A percentile compares a stretch with the other conserved stretches of the same genome.
phyloP scores from a whole-genome alignment of 2,329 filamentous ascomycete genomes.

The Aspergillus versicolor region DNA sequence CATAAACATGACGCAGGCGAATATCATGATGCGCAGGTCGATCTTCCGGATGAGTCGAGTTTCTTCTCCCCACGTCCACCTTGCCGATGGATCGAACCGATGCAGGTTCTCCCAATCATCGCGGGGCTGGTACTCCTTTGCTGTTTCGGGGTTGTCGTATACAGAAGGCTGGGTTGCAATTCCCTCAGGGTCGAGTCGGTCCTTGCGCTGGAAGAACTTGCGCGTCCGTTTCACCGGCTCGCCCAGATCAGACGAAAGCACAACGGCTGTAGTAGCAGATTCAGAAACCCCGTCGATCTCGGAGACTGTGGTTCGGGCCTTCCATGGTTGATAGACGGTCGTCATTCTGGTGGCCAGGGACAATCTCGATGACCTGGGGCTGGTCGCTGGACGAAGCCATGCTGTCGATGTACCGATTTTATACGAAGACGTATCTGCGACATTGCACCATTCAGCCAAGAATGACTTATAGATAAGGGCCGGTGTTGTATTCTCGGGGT shows the following conservation, averaged over 20 bases:
- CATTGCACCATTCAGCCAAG: conserved; percentile 9
- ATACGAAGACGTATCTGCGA: not conserved
- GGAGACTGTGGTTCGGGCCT: not conserved
- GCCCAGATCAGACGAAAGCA: conserved; percentile 15
- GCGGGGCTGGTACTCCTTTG: conserved; percentile 30
- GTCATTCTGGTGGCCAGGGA: not conserved
- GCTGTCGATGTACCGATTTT: not conserved
- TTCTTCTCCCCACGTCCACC: conserved; percentile 15
- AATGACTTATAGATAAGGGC: conserved; percentile 6
- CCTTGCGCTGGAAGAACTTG: conserved; percentile 28
- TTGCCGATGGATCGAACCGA: conserved; percentile 12
- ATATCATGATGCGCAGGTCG: conserved; percentile 13
- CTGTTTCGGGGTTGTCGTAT: conserved; percentile 44
- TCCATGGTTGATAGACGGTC: conserved; percentile 8
- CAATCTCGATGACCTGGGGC: not conserved
- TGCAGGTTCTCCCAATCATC: conserved; percentile 28
- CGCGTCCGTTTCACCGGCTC: conserved; percentile 19
- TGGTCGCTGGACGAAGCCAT: not conserved
- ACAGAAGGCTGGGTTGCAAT: conserved; percentile 45
- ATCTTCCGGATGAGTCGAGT: conserved; percentile 9
- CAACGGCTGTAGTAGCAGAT: not conserved
- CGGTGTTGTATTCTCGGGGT: not conserved
- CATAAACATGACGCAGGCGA: conserved; percentile 15
- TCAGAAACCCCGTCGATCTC: conserved; percentile 2
- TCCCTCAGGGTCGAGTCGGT: conserved; percentile 21